Base-by-base conservation (phyloP, 768 basidiomycete genomes). In the Termitomyces sp. region DNA sequence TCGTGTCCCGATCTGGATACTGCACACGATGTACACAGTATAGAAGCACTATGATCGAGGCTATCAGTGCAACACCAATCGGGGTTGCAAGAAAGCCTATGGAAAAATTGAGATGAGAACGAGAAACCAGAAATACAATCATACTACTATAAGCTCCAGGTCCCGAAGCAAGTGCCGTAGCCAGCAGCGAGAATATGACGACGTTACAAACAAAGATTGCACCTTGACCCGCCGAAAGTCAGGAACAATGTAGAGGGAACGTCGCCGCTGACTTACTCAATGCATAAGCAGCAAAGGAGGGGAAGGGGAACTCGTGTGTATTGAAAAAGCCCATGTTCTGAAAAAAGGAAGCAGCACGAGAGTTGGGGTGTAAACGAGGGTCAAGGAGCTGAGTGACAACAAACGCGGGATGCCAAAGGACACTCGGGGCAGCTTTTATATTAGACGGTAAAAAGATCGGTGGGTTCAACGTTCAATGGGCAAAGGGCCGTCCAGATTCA, bases 21-120 rank as follows among this genome's bases (percentile, higher is more conserved):
- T 43, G 52, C 4, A 64, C 36, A 10, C 64, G 63, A 46, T 68
- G 68, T 9, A 66, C 22, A 14, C 63, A 34, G 49, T 60, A 53
- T 14, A 57, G 34, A 24, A 56, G 62, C 16, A 66, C 50, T 33
- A 61, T 53, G 12, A 68, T 62, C 10, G 64, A 48, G 18, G 58
- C 53, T 39, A 68, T 40, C 63, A 65, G 50, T 33, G 55, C 54
- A 8, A 66, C 40, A 43, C 57, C 59, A 40, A 66, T 57, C 20
- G 62, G 63, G 18, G 33, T 55, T 6, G 64, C 55, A 40, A 64
- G 52, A 20, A 61, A 48, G 32, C 56, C 65, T 67, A 26, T 32
- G 18, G 14, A 13, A 20, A 22, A 2, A 14, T 30, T 40, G 10
- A 50, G 22, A 22, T n/a, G 13, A 7, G 27, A 1, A 13, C 2